Evolutionary conservation across 2,329 filamentous ascomycete genomes (phyloP).

Genomic region (Purpureocillium takamizusanense): DNA sequence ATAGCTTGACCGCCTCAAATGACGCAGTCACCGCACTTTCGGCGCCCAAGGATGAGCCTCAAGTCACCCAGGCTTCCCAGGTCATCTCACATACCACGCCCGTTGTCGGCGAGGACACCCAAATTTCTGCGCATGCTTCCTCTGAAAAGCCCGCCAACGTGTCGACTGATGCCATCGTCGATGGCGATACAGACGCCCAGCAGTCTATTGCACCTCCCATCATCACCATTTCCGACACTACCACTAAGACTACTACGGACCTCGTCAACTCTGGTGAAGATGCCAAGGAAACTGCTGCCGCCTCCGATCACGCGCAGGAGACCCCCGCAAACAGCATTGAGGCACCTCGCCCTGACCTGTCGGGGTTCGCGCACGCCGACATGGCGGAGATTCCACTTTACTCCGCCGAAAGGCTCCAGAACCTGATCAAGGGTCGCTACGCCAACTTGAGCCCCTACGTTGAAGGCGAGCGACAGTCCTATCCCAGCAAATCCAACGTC

Average conservation of each 20-base stretch:
- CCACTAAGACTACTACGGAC: not conserved
- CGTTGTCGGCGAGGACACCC: not conserved
- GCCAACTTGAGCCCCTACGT: constrained; percentile 31
- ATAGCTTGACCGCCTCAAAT: too few species aligned
- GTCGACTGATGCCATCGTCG: too few species aligned
- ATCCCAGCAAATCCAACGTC: constrained; percentile 15
- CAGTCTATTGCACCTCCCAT: not conserved
- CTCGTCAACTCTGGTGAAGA: not conserved
- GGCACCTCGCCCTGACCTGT: not conserved
- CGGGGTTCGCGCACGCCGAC: not conserved
- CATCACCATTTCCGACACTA: constrained; percentile 1
- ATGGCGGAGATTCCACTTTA: constrained; percentile 2
- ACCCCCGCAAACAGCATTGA: not conserved
- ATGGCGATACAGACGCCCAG: not conserved
- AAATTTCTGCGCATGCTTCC: not conserved
- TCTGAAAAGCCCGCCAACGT: too few species aligned
- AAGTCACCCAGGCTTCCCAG: too few species aligned
- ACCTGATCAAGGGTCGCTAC: constrained; percentile 23
- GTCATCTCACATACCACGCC: too few species aligned
- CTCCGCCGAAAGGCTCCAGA: constrained; percentile 15
- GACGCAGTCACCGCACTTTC: too few species aligned
- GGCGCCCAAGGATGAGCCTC: too few species aligned
- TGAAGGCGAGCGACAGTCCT: constrained; percentile 26
- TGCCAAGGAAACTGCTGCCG: not conserved
- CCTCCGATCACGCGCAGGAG: not conserved